These are phyloP conservation scores for Sclerotinia subarctica DNA, from an alignment of 2,329 filamentous ascomycete genomes.

Conservation along the genomic window DNA sequence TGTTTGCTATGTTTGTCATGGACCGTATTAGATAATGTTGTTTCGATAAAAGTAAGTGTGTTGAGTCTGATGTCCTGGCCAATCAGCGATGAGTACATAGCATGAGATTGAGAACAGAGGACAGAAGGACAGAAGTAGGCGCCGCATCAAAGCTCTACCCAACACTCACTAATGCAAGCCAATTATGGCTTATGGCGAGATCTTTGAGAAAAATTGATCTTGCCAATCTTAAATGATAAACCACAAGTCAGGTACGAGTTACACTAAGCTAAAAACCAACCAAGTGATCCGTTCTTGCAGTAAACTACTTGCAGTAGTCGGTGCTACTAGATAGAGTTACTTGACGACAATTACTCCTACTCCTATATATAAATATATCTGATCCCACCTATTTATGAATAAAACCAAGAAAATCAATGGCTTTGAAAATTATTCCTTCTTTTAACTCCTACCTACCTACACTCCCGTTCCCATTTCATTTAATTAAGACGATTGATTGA, in stretches of 20 bases:
- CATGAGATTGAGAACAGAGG: too few relatives aligned
- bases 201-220: conserved; percentile 1
- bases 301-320: background rate
- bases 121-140: too few relatives aligned
- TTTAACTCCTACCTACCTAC: background rate
- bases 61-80: background rate
- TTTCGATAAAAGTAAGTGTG: background rate
- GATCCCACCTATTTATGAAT: background rate
- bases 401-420: too few relatives aligned
- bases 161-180: background rate
- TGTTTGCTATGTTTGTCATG: too few relatives aligned
- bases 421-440: background rate
- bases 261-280: background rate
- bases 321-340: background rate
- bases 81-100: background rate
- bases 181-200: conserved; percentile 5
- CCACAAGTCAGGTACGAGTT: background rate
- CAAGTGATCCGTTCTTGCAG: background rate
- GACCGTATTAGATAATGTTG: background rate
- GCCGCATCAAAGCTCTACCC: conserved; percentile 2
- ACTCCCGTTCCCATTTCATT: background rate
- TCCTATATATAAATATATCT: background rate
- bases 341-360: too few relatives aligned
- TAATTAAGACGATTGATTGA: background rate
- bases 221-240: background rate